Evolutionary conservation across 1,284 basidiomycete species (phyloP), one percentile per base, ranked within the genome.

Genomic region (Puccinia coronata): DNA sequence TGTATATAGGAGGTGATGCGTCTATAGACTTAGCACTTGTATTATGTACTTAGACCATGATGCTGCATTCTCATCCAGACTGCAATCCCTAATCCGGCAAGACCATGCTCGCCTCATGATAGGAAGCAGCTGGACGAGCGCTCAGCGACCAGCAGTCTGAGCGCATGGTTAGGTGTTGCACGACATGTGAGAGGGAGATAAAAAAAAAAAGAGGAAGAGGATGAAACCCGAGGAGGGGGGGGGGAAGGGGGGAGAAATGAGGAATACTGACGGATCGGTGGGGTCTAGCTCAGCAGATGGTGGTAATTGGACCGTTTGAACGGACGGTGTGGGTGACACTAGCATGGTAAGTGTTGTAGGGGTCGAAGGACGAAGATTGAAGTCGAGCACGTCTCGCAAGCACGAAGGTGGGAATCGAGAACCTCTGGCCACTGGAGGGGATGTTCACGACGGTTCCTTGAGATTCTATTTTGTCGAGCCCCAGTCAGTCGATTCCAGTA

Each of bases 261-360:
- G 51, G 20, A 73, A 16, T 74, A 74, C 72, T 74, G 41, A 74
- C 72, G 72, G 72, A 47, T 74, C 72, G 43, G 53, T 36, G 18
- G 72, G 53, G 25, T 74, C 72, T 28, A 74, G 20, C 36, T 55
- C 39, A 25, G 31, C 5, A 23, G 72, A 18, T 11, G 72, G 23
- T 39, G 55, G 36, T 36, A 39, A n/a, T 57, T 39, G 51, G 20
- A 47, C 36, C 18, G 72, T 43, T 74, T 59, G 72, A 55, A 47
- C 25, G n/a, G 53, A 9, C 28, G 72, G 72, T 23, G 57, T 74
- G 11, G 72, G 36, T 36, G 72, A 59, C 36, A 74, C 51, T 41
- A 74, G 53, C 72, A 74, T 74, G 34, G n/a, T 25, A 41, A 53
- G 18, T 18, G 18, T 14, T n/a, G 36, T 12, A 49, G 39, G 23